Base-by-base conservation (phyloP, 2,329 filamentous ascomycete genomes). In the Epichloe elymi region DNA sequence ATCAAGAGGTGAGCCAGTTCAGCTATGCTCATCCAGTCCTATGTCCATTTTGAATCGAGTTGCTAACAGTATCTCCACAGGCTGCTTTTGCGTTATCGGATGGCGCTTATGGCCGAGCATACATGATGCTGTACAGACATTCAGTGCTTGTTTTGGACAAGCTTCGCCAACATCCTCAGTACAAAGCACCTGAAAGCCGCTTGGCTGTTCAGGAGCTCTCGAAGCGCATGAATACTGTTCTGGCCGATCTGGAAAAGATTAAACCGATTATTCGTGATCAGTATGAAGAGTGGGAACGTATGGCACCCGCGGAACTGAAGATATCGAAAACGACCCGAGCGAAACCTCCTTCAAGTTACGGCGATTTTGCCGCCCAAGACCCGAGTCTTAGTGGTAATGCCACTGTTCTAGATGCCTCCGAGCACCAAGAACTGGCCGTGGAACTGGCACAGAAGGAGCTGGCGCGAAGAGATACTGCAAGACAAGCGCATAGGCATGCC, bases 41-140 rank as follows among this genome's bases (percentile, higher is more conserved):
- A 17, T n/a, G 44, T 6, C 15, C 4, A 19, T 10, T 30, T 26
- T 11, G 17, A 26, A 7, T 26, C 40, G 14, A 33, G 14, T 2
- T 36, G 17, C 44, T 49, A n/a, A 54, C 23, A 8, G 4, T 3
- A 14, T n/a, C 37, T 35, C 19, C 6, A 20, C 36, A 96, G 87
- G 90, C 88, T 19, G 76, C 80, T 48, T 88, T 91, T 59, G 95
- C 95, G 63, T 78, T 93, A 60, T 78, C 79, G 41, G 91, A 97
- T 67, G 84, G 85, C 60, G 90, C 96, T 67, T 81, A 88, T 56
- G 81, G 89, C 59, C 85, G 93, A 62, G 87, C 91, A 4, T 98
- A 95, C 66, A 78, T 96, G 50, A 81, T 97, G 53, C 79, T 95
- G n/a, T 88, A 93, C 64, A 83, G 93, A 58, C 89, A 95, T 68